Percentiles rank a stretch among this genome's conserved stretches.
Conservation (phyloP, 2,329 filamentous ascomycete genomes). For the Diaporthe ilicicola region DNA sequence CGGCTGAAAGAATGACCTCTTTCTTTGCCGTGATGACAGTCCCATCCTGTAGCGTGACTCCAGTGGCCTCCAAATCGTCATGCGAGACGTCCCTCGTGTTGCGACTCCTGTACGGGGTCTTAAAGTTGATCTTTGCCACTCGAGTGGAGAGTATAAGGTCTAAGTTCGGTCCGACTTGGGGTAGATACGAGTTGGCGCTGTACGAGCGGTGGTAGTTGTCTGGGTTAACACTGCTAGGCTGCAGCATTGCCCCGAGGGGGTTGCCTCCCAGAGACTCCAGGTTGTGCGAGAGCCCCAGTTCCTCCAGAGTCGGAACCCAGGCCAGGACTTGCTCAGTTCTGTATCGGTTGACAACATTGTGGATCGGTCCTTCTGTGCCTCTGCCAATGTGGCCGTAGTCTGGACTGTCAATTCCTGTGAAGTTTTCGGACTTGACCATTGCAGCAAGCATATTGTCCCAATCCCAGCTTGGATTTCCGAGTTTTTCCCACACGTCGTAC, state of each 20-base stretch:
- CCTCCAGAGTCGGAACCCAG: slow-evolving; percentile 56
- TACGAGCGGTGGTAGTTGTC: slow-evolving; percentile 59
- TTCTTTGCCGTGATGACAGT: slow-evolving; percentile 43
- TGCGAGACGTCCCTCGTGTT: slow-evolving; percentile 33
- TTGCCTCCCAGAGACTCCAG: slow-evolving; percentile 58
- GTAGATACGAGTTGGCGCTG: slow-evolving; percentile 52
- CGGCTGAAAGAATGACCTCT: slow-evolving; percentile 56
- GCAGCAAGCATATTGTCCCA: slow-evolving; percentile 37
- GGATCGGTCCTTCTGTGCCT: slow-evolving; percentile 36
- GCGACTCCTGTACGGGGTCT: slow-evolving; percentile 26
- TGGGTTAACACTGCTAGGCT: slow-evolving; percentile 57
- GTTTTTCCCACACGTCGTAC: slow-evolving; percentile 31
- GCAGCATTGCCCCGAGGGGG: slow-evolving; percentile 58
- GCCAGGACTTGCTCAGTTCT: slow-evolving; percentile 51
- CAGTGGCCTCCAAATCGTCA: slow-evolving; percentile 32
- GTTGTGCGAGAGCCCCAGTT: slow-evolving; percentile 51
- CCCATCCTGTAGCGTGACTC: slow-evolving; percentile 39
- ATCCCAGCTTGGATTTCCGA: slow-evolving; percentile 34
- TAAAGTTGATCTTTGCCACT: slow-evolving; percentile 49
- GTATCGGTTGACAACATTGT: slow-evolving; percentile 49
- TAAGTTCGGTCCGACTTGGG: slow-evolving; percentile 52
- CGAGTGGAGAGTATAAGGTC: slow-evolving; percentile 46
- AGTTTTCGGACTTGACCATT: slow-evolving; percentile 41
- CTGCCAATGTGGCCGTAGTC: slow-evolving; percentile 30
- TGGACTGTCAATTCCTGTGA: slow-evolving; percentile 26